Base-by-base conservation (phyloP, 2,329 filamentous ascomycete species). In the Leptographium galeiforme region DNA sequence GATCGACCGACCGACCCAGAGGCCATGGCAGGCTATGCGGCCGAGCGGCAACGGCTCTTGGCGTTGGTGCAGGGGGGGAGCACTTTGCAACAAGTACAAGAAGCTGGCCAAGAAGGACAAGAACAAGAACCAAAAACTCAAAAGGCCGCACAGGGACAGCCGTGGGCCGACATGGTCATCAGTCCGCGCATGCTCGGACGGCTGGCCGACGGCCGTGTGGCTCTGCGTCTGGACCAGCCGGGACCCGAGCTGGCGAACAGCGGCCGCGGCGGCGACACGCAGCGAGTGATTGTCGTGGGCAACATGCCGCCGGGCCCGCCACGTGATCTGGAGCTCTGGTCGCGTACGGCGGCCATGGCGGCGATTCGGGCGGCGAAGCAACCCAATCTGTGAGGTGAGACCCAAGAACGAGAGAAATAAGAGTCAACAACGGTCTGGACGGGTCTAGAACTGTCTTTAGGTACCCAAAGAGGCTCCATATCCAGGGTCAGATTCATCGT, bases 131-230 rank as follows among this genome's bases (percentile, higher is more conserved):
- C 25, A 5, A 25, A 25, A 25, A 25, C n/a, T n/a, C n/a, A n/a
- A n/a, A n/a, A n/a, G n/a, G 16, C 36, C 10, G 38, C 43, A 30
- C 40, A 32, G 10, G 50, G 68, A 2, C 64, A 65, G 40, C 58
- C 74, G 0, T 84, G 78, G 79, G 70, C 67, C 0, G 74, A 82
- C 6, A 81, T 82, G 63, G 75, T 77, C n/a, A 84, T 85, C 53
- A 76, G 75, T 57, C 80, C 82, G 4, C 66, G 68, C 4, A 66
- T 66, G 13, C 51, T 81, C 8, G 70, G 76, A 18, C 60, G 32
- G 40, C 41, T 75, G 54, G 65, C 62, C 4, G 75, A 77, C 53
- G 69, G 69, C 12, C 68, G 76, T 51, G 61, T 71, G 12, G 75
- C 84, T 2, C 61, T 85, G 41, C 76, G 68, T 0, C 62, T 85